A percentile compares a stretch with the other conserved stretches of the same genome.
These are phyloP conservation scores for Zygosaccharomyces sapae DNA, from an alignment of 1,139 yeast genomes.

Conservation along the genomic window DNA sequence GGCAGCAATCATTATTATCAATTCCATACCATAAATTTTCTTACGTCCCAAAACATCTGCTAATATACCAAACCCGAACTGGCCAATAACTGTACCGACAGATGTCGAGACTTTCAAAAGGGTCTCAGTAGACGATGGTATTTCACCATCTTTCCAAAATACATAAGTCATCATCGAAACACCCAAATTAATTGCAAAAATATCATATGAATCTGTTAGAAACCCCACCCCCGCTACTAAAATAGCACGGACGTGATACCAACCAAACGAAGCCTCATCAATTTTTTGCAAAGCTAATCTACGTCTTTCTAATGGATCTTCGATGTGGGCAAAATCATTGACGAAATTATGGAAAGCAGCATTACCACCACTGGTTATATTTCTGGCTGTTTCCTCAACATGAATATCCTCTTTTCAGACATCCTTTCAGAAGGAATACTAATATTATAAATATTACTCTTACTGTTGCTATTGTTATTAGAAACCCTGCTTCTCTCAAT, in stretches of 20 bases:
- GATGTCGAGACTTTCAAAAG: conserved; percentile 83
- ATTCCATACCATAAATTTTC: conserved; percentile 80
- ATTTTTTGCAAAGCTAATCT: conserved; percentile 84
- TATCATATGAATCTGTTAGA: conserved; percentile 88
- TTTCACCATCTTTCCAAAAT: conserved; percentile 56
- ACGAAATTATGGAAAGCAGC: conserved; percentile 85
- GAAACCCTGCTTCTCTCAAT: not conserved
- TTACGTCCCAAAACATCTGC: conserved; percentile 89
- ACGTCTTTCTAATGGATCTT: conserved; percentile 86
- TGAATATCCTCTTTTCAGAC: conserved; percentile 10
- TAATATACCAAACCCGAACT: conserved; percentile 75
- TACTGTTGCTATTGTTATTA: not conserved
- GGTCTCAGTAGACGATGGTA: conserved; percentile 66
- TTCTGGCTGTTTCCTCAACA: conserved; percentile 12
- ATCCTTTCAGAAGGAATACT: not conserved
- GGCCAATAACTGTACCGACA: conserved; percentile 93
- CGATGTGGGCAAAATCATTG: conserved; percentile 77
- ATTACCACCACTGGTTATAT: conserved; percentile 68
- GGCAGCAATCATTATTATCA: conserved; percentile 77
- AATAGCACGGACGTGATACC: conserved; percentile 86
- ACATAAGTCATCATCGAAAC: conserved; percentile 70
- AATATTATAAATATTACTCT: not conserved
- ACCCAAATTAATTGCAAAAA: conserved; percentile 82
- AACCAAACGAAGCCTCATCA: conserved; percentile 78
- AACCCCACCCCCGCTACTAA: conserved; percentile 92